Evolutionary conservation across 2,329 filamentous ascomycete species (phyloP).

Genomic region (Aspergillus aculeatinus): DNA sequence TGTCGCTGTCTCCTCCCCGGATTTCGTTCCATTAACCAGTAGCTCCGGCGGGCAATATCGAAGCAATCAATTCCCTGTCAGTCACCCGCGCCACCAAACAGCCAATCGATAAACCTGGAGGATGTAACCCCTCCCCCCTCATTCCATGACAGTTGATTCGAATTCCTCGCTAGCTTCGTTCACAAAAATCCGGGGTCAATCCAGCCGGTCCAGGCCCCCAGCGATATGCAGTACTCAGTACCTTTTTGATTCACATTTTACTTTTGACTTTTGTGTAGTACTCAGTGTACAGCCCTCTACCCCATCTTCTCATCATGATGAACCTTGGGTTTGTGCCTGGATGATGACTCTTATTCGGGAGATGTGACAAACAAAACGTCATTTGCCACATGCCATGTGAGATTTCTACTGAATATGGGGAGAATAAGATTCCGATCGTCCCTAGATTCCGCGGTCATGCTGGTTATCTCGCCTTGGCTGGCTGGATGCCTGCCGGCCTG

Average conservation of each 20-base stretch:
- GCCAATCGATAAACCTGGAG: neutral
- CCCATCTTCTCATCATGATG: no score
- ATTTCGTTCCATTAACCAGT: no score
- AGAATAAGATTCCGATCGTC: neutral
- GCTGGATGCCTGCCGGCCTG: neutral
- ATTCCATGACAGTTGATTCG: no score
- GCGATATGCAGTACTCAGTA: neutral
- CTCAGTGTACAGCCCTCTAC: no score
- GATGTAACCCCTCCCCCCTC: neutral
- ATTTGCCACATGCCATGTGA: neutral
- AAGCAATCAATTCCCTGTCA: neutral
- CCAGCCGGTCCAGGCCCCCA: neutral
- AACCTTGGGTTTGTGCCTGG: no score
- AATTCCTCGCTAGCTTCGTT: neutral
- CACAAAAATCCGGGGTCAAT: neutral
- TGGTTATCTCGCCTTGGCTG: no score
- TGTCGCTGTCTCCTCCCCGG: no score
- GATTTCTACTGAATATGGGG: neutral
- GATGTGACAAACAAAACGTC: neutral
- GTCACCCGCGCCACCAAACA: neutral
- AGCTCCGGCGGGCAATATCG: no score
- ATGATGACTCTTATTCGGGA: no score
- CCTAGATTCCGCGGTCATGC: neutral
- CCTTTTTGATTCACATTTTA: neutral
- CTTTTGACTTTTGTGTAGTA: neutral